Evolutionary conservation across 345 rosid species (phyloP), one percentile per base, ranked within the genome.

Genomic region (Rhodamnia rubescens): DNA sequence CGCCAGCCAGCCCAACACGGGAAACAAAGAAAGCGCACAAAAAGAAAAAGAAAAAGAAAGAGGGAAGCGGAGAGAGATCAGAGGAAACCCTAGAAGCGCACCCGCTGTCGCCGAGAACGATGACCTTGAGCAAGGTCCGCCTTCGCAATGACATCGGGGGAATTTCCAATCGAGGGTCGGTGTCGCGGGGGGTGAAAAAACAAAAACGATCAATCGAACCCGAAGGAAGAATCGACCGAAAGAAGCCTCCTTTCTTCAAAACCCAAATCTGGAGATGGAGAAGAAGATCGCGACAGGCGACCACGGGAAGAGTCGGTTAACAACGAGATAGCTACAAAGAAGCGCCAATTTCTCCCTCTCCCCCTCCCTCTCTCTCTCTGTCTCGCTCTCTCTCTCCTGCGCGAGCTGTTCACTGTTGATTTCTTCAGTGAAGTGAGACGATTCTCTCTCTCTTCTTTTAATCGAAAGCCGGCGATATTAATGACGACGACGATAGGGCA

Each of bases 81-180:
- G 64, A 12, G 52, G 58, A 81, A 83, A 85, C 88, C 88, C 88
- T 83, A 74, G 74, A 84, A 82, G 27, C 85, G 88, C 89, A 97
- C 99, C 99, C 99, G 86, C 99, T 97, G 88, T 97, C 98, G 85
- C 99, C 99, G 87, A 97, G 99, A 84, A 96, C 98, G 88, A 97
- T 97, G 92, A 97, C 98, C 91, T 97, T 97, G 88, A 97, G 98
- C 96, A 97, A 91, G 81, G 98, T 96, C 85, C 99, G 97, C 87
- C 98, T 91, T 53, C 98, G 95, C 86, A 88, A 85, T 84, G 96
- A 92, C 99, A 97, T 95, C 90, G 80, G 47, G 11, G 80, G 80
- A 36, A 9, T 29, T 3, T 64, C 91, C 88, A 47, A 81, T 53
- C 53, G 85, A 82, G 54, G 49, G 81, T 26, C 53, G 9, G 80